Percentiles rank a stretch among this genome's conserved stretches.
Conservation (phyloP, 1,139 yeast species). For the Hansenula lynferdii region DNA sequence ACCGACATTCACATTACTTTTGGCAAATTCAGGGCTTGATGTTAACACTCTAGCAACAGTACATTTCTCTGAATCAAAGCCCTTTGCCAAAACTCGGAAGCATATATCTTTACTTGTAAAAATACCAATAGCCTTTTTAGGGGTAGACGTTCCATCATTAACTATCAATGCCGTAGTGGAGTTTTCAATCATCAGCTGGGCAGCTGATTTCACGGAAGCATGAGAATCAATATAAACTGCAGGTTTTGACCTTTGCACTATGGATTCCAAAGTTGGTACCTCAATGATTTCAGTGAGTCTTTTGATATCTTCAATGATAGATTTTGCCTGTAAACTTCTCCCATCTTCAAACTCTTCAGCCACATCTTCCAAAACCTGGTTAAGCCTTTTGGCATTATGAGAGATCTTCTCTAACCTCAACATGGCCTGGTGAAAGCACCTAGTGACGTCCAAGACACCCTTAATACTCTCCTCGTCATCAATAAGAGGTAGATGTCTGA, state of each 20-base stretch:
- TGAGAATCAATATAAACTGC: conserved; percentile 31
- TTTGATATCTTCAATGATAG: conserved; percentile 27
- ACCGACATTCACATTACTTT: conserved; percentile 29
- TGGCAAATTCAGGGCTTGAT: conserved; percentile 37
- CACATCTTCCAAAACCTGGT: conserved; percentile 27
- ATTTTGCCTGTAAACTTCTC: conserved; percentile 18
- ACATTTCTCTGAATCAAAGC: conserved; percentile 27
- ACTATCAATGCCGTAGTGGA: conserved; percentile 34
- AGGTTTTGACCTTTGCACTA: conserved; percentile 22
- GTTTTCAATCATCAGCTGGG: conserved; percentile 26
- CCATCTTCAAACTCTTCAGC: conserved; percentile 25
- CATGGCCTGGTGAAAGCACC: conserved; percentile 39
- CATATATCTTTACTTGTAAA: conserved; percentile 38
- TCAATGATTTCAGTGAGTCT: conserved; percentile 30
- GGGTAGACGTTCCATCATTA: conserved; percentile 23
- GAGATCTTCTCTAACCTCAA: conserved; percentile 32
- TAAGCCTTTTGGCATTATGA: conserved; percentile 28
- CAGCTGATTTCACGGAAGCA: conserved; percentile 29
- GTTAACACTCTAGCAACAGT: conserved; percentile 36
- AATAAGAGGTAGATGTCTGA: conserved; percentile 34
- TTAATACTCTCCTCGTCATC: conserved; percentile 27
- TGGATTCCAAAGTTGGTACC: conserved; percentile 30
- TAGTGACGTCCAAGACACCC: conserved; percentile 36
- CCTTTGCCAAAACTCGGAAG: conserved; percentile 31
- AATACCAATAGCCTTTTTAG: conserved; percentile 32